These are phyloP conservation scores for Endocalyx cinctus DNA, from an alignment of 2,329 filamentous ascomycete genomes.

Conservation along the genomic window DNA sequence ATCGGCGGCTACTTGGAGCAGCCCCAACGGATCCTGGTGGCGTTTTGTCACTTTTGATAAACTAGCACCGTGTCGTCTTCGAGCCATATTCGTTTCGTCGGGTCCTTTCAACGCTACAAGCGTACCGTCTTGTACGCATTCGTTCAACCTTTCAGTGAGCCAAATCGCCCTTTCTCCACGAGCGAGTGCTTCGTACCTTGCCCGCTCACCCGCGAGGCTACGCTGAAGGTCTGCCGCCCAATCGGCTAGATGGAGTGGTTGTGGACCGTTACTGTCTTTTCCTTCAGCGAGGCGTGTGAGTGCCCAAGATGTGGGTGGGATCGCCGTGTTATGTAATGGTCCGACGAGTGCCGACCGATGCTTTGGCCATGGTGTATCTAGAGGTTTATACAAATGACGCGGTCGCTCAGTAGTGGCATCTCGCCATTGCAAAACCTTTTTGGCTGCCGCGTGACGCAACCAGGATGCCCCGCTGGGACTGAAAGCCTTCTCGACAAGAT, in stretches of 20 bases:
- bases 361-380: constrained; percentile 15
- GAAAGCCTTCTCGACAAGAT: constrained; percentile 70
- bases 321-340: constrained; percentile 13
- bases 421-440: constrained; percentile 74
- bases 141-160: constrained; percentile 62
- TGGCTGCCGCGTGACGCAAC: constrained; percentile 76
- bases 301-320: constrained; percentile 44
- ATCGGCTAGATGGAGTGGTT: constrained; percentile 63
- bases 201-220: constrained; percentile 69
- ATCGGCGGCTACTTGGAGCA: constrained; percentile 65
- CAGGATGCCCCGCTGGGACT: constrained; percentile 73
- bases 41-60: constrained; percentile 14
- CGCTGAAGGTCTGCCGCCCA: constrained; percentile 81
- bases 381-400: constrained; percentile 33
- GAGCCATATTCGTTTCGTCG: constrained; percentile 21
- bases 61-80: background rate
- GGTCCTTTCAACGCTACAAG: constrained; percentile 47
- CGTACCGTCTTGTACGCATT: constrained; percentile 63
- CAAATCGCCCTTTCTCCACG: constrained; percentile 62
- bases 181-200: constrained; percentile 59
- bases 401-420: constrained; percentile 22
- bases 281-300: constrained; percentile 53
- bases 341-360: constrained; percentile 6
- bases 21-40: constrained; percentile 72
- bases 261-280: constrained; percentile 28